These are phyloP conservation scores for Platanthera zijinensis DNA, from an alignment of 106 monocot genomes.

Conservation along the genomic window DNA sequence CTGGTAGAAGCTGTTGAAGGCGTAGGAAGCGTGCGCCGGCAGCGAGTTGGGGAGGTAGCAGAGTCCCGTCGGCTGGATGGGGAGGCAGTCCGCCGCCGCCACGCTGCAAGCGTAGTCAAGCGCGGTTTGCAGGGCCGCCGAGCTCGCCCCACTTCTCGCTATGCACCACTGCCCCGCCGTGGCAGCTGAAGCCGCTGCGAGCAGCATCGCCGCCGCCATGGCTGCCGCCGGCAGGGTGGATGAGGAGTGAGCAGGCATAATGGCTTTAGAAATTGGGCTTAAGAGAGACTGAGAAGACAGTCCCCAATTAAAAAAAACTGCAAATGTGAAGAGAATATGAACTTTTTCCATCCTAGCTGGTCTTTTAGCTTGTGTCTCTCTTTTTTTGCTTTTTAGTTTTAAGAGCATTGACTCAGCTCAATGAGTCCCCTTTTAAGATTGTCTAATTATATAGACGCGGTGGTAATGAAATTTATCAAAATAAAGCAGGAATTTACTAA, in stretches of 20 bases:
- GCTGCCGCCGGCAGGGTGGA: background rate
- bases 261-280: no score
- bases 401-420: no score
- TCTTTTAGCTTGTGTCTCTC: no score
- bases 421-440: no score
- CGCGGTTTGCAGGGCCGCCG: constrained; percentile 25
- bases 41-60: constrained; percentile 85
- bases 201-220: background rate
- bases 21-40: constrained; percentile 75
- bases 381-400: no score
- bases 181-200: background rate
- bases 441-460: no score
- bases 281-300: no score
- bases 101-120: constrained; percentile 58
- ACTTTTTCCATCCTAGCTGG: background rate
- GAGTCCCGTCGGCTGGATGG: constrained; percentile 53
- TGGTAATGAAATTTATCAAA: no score
- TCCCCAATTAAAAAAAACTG: background rate
- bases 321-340: constrained; percentile 3
- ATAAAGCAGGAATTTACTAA: no score
- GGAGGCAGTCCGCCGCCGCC: constrained; percentile 52
- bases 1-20: constrained; percentile 83
- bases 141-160: constrained; percentile 21
- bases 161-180: constrained; percentile 31
- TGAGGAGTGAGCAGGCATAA: background rate